Conservation (phyloP, 2,329 filamentous ascomycete genomes). For the Graphiopsis chlorocephala region DNA sequence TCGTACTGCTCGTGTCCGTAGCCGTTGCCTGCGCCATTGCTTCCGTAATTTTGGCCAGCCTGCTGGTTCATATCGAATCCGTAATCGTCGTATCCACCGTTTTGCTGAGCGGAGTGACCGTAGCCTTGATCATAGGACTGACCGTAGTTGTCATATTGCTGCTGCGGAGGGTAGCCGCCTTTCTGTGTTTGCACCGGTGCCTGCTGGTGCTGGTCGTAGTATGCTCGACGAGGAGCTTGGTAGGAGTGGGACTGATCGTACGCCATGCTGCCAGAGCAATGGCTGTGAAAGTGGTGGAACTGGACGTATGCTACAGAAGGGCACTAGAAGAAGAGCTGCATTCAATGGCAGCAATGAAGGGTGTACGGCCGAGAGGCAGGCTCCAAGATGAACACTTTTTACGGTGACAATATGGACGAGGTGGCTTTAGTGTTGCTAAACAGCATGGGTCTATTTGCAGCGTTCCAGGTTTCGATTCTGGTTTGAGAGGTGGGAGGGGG, state of each 20-base stretch:
- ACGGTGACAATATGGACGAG: not conserved
- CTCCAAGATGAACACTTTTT: not conserved
- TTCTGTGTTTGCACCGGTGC: constrained; percentile 20
- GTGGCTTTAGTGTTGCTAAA: not conserved
- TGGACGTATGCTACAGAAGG: not conserved
- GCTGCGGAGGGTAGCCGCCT: constrained; percentile 14
- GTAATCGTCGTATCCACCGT: constrained; percentile 6
- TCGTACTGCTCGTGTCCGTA: constrained; percentile 13
- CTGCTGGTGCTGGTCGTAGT: constrained; percentile 18
- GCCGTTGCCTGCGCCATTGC: not conserved
- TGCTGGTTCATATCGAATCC: constrained; percentile 3
- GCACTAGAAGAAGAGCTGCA: not conserved
- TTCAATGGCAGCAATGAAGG: not conserved
- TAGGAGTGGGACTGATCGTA: constrained; percentile 27
- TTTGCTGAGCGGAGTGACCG: not conserved
- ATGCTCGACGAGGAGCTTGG: constrained; percentile 21
- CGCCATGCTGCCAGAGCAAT: constrained; percentile 21
- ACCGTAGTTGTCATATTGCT: constrained; percentile 22
- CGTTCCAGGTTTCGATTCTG: not conserved
- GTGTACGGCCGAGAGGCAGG: not conserved
- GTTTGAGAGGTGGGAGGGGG: constrained; percentile 3
- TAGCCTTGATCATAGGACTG: constrained; percentile 22
- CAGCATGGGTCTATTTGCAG: not conserved
- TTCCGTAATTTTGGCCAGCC: constrained; percentile 1
- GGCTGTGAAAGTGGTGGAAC: not conserved